Evolutionary conservation across 371 early-diverging fungal species (phyloP), one percentile per base, ranked within the genome.

Genomic region (Cladochytrium tenue): DNA sequence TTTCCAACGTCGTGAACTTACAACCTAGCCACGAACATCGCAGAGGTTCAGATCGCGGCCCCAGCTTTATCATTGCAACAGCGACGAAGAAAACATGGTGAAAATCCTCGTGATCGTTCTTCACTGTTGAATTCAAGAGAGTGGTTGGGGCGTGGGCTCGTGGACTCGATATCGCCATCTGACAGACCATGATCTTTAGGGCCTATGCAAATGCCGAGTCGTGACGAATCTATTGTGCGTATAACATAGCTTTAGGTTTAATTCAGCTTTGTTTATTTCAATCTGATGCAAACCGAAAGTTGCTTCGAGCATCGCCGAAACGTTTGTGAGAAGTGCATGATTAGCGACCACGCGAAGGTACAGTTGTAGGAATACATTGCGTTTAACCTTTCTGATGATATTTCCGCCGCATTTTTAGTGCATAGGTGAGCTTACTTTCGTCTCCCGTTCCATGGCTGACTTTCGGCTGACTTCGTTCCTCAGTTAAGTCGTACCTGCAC

Each of bases 301-400:
- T 81, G 84, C 73, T 84, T 84, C 64, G 72, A 81, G 62, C 84
- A 84, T 62, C 64, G 80, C 10, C 78, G 78, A 66, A 84, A 84
- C 62, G 84, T 84, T 32, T 84, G 84, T 65, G 84, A 84, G 36
- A 73, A 70, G 34, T 84, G 84, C 66, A 80, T 81, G 63, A 35
- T 78, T 5, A 56, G 77, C 5, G 79, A 79, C 51, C 81, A 79
- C 53, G 50, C 65, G 26, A 63, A 67, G 62, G 73, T 75, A 34
- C 26, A 36, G 23, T 27, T 32, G 51, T 58, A 56, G 15, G 25
- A n/a, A 53, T 35, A 23, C 27, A 34, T 51, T 15, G 20, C 27
- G 4, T n/a, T 35, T 7, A 31, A 2, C n/a, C 32, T 26, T 56
- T 35, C 20, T 17, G 57, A 26, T 52, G 27, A 52, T 53, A 20